Base-by-base conservation (phyloP, 2,329 filamentous ascomycete species). In the Cercospora beticola region DNA sequence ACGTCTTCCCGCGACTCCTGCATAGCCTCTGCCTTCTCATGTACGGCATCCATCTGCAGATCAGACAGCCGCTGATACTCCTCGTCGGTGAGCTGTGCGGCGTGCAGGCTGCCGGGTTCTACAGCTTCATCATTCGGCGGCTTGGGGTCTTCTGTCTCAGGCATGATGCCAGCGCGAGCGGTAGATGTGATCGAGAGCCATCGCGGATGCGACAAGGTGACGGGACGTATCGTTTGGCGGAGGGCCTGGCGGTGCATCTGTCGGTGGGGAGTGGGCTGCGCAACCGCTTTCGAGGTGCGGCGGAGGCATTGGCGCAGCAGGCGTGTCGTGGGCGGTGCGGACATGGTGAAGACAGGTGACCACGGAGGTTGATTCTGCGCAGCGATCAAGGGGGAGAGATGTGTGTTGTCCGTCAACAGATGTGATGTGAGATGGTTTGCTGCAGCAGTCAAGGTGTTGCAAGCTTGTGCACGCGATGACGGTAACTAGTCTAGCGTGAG, bases 51-150 rank as follows among this genome's bases (percentile, higher is more conserved):
- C 74, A 98, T 85, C 79, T 92, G 97, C 61, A 85, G 80, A 77
- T 97, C 92, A 30, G 93, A 88, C 31, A 92, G 83, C 66, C 91
- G 86, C 77, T 97, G 90, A 79, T 96, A 98, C 76, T 93, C 83
- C 28, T 85, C 82, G 3, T 90, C 87, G 1, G 87, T 86, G 70
- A 97, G 83, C 60, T 91, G 85, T 1, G 89, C 88, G 0, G 91
- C 84, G 68, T 85, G 83, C 76, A 31, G 76, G 66, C 33, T 76
- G 69, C 81, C 77, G 36, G 75, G 76, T 70, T 81, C 75, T 67
- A 76, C 77, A 40, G 66, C 63, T 26, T 71, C 66, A 46, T 79
- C 76, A 33, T 71, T 56, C 65, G 83, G 77, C 73, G 82, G 76
- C 59, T 80, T 76, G 5, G 82, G 76, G 54, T 84, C 81, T 49